These are phyloP conservation scores for Castanopsis chinensis DNA, from an alignment of 306 rosid species.

Conservation along the genomic window DNA sequence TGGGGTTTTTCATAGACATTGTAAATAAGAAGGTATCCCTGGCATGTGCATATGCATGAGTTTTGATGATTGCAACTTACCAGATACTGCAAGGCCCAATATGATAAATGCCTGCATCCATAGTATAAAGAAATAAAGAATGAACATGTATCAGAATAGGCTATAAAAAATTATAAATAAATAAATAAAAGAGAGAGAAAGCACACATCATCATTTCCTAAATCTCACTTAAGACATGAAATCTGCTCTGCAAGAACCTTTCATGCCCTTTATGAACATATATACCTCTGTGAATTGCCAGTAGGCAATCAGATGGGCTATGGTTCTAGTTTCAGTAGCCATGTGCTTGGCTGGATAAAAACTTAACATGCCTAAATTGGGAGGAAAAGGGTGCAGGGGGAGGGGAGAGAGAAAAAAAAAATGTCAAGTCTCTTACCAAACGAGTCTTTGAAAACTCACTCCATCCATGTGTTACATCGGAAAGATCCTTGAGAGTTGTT, in stretches of 20 bases:
- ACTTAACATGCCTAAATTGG: slow-evolving; percentile 8
- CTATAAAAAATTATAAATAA: not conserved
- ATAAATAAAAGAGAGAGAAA: not conserved
- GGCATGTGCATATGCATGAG: not conserved
- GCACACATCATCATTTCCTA: not conserved
- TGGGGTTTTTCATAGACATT: not conserved
- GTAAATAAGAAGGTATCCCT: slow-evolving; percentile 3
- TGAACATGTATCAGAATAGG: slow-evolving; percentile 9
- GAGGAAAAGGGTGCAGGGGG: too few relatives aligned
- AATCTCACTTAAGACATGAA: slow-evolving; percentile 4
- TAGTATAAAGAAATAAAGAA: slow-evolving; percentile 29
- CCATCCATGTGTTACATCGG: slow-evolving; percentile 98
- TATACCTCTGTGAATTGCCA: not conserved
- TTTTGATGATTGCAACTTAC: slow-evolving; percentile 46
- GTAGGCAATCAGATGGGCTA: not conserved
- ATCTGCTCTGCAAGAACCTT: slow-evolving; percentile 12
- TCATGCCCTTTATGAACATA: not conserved
- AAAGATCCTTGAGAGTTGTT: slow-evolving; percentile 94
- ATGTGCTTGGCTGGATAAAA: not conserved
- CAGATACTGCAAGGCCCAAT: slow-evolving; percentile 63
- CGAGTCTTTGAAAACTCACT: slow-evolving; percentile 75
- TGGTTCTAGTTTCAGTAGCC: not conserved
- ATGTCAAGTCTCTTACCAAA: slow-evolving; percentile 60
- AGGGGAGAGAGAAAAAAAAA: not conserved
- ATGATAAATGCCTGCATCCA: slow-evolving; percentile 77